Evolutionary conservation across 2,329 filamentous ascomycete genomes (phyloP), one percentile per base, ranked within the genome.

Genomic region (Lecanicillium sp.): DNA sequence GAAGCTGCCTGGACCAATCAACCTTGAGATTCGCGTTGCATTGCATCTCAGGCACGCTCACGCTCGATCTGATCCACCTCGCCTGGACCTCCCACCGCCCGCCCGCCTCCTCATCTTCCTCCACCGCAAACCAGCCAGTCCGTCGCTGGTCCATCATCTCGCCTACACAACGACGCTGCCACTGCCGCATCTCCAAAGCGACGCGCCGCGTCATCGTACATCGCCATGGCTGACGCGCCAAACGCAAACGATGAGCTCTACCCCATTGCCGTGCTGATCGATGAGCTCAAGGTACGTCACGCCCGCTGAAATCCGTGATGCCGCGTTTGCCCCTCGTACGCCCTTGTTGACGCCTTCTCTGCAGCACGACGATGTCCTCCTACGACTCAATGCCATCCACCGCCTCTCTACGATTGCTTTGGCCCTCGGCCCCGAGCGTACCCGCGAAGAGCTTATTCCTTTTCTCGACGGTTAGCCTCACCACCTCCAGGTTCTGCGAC

Each of bases 231-330:
- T 68, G 78, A 96, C 71, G 84, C 83, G 69, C 77, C 82, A 65
- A 86, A 83, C 68, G 81, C 90, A 72, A 94, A 84, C 66, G 92
- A 98, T 71, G 94, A 97, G 81, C 88, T 98, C 59, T 98, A 97
- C 68, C 92, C 92, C 64, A 98, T 98, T 74, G 92, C 94, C 60
- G 92, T 98, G 53, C 82, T 98, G 68, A 98, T 98, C 68, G 92
- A 98, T 67, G 92, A 98, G 79, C 77, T 98, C 59, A 98, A 96
- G 87, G 89, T 95, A 78, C 50, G 48, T 51, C 44, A 52, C 46
- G 47, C 44, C 47, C 48, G n/a, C 45, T 46, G 41, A 47, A 40
- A 37, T 35, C 41, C 43, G 28, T 43, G 45, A n/a, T n/a, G 42
- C 34, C 42, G 29, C 46, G 40, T 33, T 36, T 29, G 41, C 41